phyloP scores from a whole-genome alignment of 1,139 yeast genomes.

The Kluyveromyces sp. region DNA sequence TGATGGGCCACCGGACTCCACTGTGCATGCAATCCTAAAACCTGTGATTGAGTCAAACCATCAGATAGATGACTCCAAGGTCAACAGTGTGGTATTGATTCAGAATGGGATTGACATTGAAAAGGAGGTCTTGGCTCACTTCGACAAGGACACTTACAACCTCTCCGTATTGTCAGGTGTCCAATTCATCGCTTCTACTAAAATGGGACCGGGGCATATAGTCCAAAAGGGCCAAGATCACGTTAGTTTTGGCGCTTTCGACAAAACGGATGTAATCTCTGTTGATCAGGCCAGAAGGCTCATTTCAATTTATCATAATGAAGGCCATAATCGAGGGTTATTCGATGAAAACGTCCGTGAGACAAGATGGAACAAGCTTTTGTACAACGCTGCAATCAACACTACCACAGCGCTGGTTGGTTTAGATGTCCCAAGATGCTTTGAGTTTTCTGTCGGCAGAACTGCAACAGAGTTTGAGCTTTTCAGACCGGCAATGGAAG shows the following conservation, averaged over 20 bases:
- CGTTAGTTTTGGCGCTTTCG: slow-evolving; percentile 43
- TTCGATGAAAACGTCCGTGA: slow-evolving; percentile 41
- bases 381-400: slow-evolving; percentile 51
- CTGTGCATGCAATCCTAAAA: slow-evolving; percentile 41
- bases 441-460: slow-evolving; percentile 34
- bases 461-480: slow-evolving; percentile 38
- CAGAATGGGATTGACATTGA: slow-evolving; percentile 60
- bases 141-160: slow-evolving; percentile 33
- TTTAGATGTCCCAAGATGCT: slow-evolving; percentile 41
- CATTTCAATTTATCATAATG: slow-evolving; percentile 37
- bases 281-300: slow-evolving; percentile 32
- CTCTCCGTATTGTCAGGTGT: slow-evolving; percentile 44
- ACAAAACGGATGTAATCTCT: slow-evolving; percentile 21
- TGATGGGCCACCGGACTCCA: slow-evolving; percentile 37
- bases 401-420: slow-evolving; percentile 47
- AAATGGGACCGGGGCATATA: slow-evolving; percentile 26
- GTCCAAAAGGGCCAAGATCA: slow-evolving; percentile 31
- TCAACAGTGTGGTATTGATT: slow-evolving; percentile 42
- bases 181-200: slow-evolving; percentile 40
- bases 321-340: slow-evolving; percentile 29
- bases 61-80: slow-evolving; percentile 12
- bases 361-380: slow-evolving; percentile 53
- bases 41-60: slow-evolving; percentile 38
- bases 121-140: slow-evolving; percentile 39
- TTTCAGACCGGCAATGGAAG: slow-evolving; percentile 45